phyloP scores from a whole-genome alignment of 2,329 filamentous ascomycete species.

The Hirsutella minnesotensis region DNA sequence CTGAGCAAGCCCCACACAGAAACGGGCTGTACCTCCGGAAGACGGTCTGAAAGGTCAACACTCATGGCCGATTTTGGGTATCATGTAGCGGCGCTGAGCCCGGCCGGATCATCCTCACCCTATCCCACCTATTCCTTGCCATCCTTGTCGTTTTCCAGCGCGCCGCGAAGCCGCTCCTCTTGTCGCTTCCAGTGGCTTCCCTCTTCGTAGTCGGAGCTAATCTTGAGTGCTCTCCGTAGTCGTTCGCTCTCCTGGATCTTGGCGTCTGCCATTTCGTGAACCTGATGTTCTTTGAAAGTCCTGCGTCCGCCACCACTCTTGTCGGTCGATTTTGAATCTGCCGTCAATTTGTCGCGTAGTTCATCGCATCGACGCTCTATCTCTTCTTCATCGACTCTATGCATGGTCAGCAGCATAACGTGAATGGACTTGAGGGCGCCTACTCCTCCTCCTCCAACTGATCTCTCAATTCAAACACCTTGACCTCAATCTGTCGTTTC shows the following conservation, averaged over 20 bases:
- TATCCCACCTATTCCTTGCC: conserved; percentile 9
- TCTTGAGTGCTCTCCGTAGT: conserved; percentile 74
- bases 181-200: conserved; percentile 77
- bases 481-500: conserved; percentile 81
- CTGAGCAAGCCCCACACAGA: too few species aligned
- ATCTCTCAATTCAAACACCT: conserved; percentile 83
- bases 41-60: too few species aligned
- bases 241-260: conserved; percentile 94
- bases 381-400: conserved; percentile 72
- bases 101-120: too few species aligned
- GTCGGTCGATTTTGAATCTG: conserved; percentile 23
- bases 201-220: conserved; percentile 75
- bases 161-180: conserved; percentile 51
- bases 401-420: conserved; percentile 5
- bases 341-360: conserved; percentile 27
- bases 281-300: conserved; percentile 78
- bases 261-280: conserved; percentile 89
- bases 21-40: too few species aligned
- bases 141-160: conserved; percentile 26
- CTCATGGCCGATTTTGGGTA: too few species aligned
- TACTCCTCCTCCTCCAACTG: conserved; percentile 83
- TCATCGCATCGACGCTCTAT: conserved; percentile 56
- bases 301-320: conserved; percentile 23
- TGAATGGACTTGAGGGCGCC: conserved; percentile 8
- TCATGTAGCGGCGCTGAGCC: too few species aligned